phyloP scores from a whole-genome alignment of 495 filamentous ascomycete genomes.

The Penicillium antarcticum region DNA sequence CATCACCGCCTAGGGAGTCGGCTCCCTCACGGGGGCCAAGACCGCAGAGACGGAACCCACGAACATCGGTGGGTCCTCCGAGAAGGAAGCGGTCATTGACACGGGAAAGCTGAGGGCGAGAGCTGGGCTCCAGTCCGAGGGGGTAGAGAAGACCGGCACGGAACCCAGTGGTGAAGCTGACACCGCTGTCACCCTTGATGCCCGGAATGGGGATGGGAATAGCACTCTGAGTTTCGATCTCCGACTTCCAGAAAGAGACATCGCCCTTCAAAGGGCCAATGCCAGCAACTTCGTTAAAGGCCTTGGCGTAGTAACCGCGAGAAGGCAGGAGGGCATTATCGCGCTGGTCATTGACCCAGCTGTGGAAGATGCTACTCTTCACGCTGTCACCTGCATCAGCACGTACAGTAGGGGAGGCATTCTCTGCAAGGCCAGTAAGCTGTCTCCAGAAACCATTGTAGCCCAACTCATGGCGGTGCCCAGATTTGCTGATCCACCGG shows the following conservation, averaged over 20 bases:
- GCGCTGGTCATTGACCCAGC: conserved; percentile 72
- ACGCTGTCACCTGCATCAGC: conserved; percentile 86
- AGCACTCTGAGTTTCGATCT: conserved; percentile 75
- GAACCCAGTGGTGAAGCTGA: conserved; percentile 65
- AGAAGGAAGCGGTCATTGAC: conserved; percentile 95
- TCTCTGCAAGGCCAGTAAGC: conserved; percentile 68
- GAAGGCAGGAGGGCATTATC: conserved; percentile 81
- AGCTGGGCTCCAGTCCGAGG: conserved; percentile 50
- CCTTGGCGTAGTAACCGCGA: conserved; percentile 72
- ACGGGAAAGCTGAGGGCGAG: conserved; percentile 59
- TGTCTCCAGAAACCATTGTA: conserved; percentile 87
- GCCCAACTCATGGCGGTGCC: conserved; percentile 67
- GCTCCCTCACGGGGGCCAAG: conserved; percentile 80
- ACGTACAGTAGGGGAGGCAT: conserved; percentile 76
- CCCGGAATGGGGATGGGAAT: conserved; percentile 67
- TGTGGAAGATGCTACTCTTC: conserved; percentile 81
- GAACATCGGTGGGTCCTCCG: conserved; percentile 89
- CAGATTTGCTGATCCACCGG: conserved; percentile 60
- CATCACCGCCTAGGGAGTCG: conserved; percentile 86
- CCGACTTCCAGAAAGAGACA: conserved; percentile 83
- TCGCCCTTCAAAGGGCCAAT: conserved; percentile 82
- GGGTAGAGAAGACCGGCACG: conserved; percentile 64
- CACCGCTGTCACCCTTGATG: conserved; percentile 63
- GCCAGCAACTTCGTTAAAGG: conserved; percentile 78
- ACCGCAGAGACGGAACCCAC: conserved; percentile 86